phyloP scores from a whole-genome alignment of 441 rosid genomes.

The Isatis lusitanica region DNA sequence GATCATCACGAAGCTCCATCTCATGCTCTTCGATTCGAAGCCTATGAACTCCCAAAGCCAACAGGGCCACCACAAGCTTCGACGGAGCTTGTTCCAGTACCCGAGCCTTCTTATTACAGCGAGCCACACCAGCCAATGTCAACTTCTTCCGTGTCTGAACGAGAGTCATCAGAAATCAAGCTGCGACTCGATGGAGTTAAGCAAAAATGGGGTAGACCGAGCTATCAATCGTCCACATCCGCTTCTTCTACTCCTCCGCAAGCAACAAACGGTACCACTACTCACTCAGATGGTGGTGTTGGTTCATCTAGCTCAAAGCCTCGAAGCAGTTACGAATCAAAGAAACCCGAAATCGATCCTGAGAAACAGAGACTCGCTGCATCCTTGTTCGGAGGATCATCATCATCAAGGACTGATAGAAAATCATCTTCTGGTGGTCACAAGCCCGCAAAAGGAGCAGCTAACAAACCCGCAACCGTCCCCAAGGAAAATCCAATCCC shows the following conservation, averaged over 20 bases:
- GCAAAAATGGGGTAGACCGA: slow-evolving; percentile 89
- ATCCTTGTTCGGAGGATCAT: slow-evolving; percentile 84
- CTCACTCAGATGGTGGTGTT: slow-evolving; percentile 40
- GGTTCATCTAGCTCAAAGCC: slow-evolving; percentile 50
- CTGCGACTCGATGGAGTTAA: slow-evolving; percentile 96
- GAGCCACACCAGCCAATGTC: slow-evolving; percentile 54
- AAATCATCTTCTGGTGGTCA: slow-evolving; percentile 56
- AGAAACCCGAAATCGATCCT: slow-evolving; percentile 66
- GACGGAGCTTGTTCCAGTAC: slow-evolving; percentile 73
- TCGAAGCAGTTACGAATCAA: slow-evolving; percentile 59
- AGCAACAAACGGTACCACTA: slow-evolving; percentile 49
- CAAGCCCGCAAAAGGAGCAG: slow-evolving; percentile 47
- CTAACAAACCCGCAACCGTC: slow-evolving; percentile 39
- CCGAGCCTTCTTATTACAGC: slow-evolving; percentile 66
- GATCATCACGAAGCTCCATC: slow-evolving; percentile 61
- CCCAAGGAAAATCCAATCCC: slow-evolving; percentile 35
- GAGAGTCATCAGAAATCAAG: slow-evolving; percentile 67
- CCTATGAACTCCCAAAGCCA: slow-evolving; percentile 88
- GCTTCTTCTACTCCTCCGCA: slow-evolving; percentile 50
- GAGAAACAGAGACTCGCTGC: slow-evolving; percentile 99
- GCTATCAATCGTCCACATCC: slow-evolving; percentile 51
- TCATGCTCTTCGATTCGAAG: slow-evolving; percentile 91
- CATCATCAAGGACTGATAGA: slow-evolving; percentile 67
- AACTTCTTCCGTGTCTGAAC: slow-evolving; percentile 48
- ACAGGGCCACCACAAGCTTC: slow-evolving; percentile 50